Evolutionary conservation across 2,329 filamentous ascomycete genomes (phyloP).

Genomic region (Didymella pomorum): DNA sequence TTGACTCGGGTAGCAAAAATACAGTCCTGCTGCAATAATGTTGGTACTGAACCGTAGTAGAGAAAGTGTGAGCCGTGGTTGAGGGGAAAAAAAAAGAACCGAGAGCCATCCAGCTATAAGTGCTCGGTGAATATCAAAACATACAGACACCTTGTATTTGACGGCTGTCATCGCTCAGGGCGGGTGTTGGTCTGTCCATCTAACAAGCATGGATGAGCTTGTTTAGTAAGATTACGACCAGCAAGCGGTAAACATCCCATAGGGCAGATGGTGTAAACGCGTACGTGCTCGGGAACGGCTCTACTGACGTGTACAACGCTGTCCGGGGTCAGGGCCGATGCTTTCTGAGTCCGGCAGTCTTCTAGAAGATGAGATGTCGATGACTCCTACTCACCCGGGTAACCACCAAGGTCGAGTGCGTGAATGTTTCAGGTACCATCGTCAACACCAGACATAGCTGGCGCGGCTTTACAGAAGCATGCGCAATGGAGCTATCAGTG

Average conservation of each 20-base stretch:
- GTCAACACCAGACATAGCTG: background rate
- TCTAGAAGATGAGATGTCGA: background rate
- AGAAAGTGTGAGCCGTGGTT: background rate
- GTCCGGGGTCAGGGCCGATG: background rate
- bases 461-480: background rate
- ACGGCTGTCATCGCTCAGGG: conserved; percentile 3
- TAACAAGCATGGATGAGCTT: conserved; percentile 15
- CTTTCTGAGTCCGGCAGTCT: background rate
- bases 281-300: background rate
- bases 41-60: conserved; percentile 1
- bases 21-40: background rate
- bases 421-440: background rate
- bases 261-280: background rate
- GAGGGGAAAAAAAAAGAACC: background rate
- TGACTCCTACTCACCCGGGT: background rate
- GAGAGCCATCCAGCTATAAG: background rate
- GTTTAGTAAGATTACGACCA: conserved; percentile 6
- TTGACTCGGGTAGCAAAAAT: background rate
- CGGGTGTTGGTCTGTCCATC: conserved; percentile 6
- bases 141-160: conserved; percentile 4
- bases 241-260: background rate
- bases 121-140: conserved; percentile 2
- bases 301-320: background rate
- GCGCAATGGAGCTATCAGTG: background rate
- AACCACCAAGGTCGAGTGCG: background rate